A percentile compares a stretch with the other conserved stretches of the same genome.
These are phyloP conservation scores for Dipodascopsis tothii DNA, from an alignment of 805 yeast species.

Conservation along the genomic window DNA sequence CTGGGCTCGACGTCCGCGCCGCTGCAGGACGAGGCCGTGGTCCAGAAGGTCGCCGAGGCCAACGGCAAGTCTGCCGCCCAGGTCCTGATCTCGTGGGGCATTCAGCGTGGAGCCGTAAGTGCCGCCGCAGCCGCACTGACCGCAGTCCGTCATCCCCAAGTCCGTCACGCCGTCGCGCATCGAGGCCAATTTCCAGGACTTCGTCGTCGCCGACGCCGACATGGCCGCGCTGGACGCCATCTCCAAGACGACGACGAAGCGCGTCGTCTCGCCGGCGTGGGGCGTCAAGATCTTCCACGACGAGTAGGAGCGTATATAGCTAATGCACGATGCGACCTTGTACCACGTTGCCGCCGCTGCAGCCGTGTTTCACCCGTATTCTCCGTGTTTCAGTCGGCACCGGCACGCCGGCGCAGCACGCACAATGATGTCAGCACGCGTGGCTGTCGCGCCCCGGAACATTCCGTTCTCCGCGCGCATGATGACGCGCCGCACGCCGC, in stretches of 20 bases:
- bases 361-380: too few relatives aligned
- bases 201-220: conserved; percentile 39
- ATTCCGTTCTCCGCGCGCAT: too few relatives aligned
- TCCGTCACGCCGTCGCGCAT: conserved; percentile 64
- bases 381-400: too few relatives aligned
- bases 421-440: too few relatives aligned
- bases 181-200: conserved; percentile 34
- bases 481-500: too few relatives aligned
- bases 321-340: too few relatives aligned
- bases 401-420: too few relatives aligned
- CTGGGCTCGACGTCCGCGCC: conserved; percentile 44
- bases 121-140: neutral
- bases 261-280: conserved; percentile 21
- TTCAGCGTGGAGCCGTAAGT: conserved; percentile 45
- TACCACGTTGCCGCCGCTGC: too few relatives aligned
- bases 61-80: conserved; percentile 45
- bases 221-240: conserved; percentile 31
- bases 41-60: conserved; percentile 50
- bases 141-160: conserved; percentile 51
- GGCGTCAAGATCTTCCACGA: conserved; percentile 21
- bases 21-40: conserved; percentile 39
- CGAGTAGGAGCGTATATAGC: too few relatives aligned
- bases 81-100: conserved; percentile 50
- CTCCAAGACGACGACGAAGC: conserved; percentile 13
- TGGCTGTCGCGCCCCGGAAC: too few relatives aligned